These are phyloP conservation scores for Leptographium radiaticola DNA, from an alignment of 2,329 filamentous ascomycete species.

Conservation along the genomic window DNA sequence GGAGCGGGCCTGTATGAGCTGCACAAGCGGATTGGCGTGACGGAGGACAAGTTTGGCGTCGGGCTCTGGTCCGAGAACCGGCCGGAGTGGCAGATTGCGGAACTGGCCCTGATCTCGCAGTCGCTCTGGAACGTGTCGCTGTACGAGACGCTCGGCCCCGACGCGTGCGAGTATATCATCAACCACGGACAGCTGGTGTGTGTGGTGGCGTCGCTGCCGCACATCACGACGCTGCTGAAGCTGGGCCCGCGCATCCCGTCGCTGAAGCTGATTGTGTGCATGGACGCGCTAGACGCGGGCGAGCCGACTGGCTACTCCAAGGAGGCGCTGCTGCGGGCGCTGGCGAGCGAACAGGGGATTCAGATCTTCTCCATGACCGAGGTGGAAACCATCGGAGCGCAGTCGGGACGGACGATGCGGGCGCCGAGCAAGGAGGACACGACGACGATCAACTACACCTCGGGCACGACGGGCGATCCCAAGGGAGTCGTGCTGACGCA, in stretches of 20 bases:
- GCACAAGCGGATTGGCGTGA: conserved; percentile 58
- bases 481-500: conserved; percentile 82
- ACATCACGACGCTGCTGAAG: conserved; percentile 71
- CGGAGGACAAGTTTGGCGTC: conserved; percentile 55
- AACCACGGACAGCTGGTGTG: conserved; percentile 70
- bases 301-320: conserved; percentile 71
- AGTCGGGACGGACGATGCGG: conserved; percentile 55
- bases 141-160: conserved; percentile 88
- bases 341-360: conserved; percentile 64
- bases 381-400: conserved; percentile 68
- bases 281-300: conserved; percentile 71
- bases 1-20: conserved; percentile 77
- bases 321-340: conserved; percentile 57
- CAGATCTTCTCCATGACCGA: conserved; percentile 66
- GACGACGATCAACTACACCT: conserved; percentile 85
- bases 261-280: conserved; percentile 75
- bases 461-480: conserved; percentile 69
- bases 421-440: conserved; percentile 63
- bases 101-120: conserved; percentile 79
- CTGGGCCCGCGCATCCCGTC: conserved; percentile 61
- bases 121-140: conserved; percentile 82
- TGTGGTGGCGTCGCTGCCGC: conserved; percentile 66
- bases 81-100: conserved; percentile 81
- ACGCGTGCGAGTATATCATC: conserved; percentile 89
- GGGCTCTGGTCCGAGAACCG: conserved; percentile 82